These are phyloP conservation scores for Pichia sp. DNA, from an alignment of 1,139 yeast genomes.

Conservation along the genomic window DNA sequence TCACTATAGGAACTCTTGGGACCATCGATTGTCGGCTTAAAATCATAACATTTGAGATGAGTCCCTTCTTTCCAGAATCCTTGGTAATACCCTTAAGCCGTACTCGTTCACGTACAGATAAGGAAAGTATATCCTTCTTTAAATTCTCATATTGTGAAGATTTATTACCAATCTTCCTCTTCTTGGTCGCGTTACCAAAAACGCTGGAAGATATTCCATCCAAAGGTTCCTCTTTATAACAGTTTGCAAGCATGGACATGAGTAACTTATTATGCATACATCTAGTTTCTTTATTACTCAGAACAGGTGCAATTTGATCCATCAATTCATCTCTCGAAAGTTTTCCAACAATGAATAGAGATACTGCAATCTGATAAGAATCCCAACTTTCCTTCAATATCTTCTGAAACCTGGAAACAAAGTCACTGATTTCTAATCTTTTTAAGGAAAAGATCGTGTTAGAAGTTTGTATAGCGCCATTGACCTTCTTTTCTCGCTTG, in stretches of 20 bases:
- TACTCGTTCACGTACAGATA: constrained; percentile 78
- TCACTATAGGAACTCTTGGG: constrained; percentile 82
- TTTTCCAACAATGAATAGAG: constrained; percentile 71
- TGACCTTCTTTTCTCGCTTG: too few relatives aligned
- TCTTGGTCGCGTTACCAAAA: constrained; percentile 35
- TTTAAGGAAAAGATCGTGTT: too few relatives aligned
- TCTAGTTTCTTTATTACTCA: constrained; percentile 41
- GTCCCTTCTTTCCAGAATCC: constrained; percentile 73
- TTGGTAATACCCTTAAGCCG: constrained; percentile 77
- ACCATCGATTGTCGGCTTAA: constrained; percentile 78
- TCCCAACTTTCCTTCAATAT: constrained; percentile 79
- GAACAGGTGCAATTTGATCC: constrained; percentile 43
- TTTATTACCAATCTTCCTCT: constrained; percentile 33
- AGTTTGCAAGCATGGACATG: constrained; percentile 75
- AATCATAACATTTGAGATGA: constrained; percentile 68
- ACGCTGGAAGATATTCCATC: constrained; percentile 46
- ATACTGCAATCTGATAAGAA: constrained; percentile 70
- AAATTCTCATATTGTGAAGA: constrained; percentile 70
- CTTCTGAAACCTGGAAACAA: constrained; percentile 68
- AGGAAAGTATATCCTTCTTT: constrained; percentile 79
- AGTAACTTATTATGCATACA: constrained; percentile 75
- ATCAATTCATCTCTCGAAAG: constrained; percentile 72
- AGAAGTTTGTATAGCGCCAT: too few relatives aligned
- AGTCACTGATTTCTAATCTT: constrained; percentile 63
- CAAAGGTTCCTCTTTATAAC: constrained; percentile 61